Evolutionary conservation across 23 red algal species (phyloP).

Genomic region (Agarophyton chilense): DNA sequence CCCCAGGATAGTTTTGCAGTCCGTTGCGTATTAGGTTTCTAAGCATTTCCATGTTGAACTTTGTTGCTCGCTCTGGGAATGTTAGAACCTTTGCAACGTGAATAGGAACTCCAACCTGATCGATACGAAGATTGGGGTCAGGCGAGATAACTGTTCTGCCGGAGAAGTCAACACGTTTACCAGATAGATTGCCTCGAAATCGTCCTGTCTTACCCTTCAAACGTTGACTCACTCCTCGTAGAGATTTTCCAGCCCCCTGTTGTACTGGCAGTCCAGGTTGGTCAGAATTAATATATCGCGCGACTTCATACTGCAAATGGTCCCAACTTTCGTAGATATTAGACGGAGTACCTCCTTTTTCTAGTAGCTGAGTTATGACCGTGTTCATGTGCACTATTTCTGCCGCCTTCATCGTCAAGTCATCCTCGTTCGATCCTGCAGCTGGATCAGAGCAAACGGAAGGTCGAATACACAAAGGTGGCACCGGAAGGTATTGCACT

Average conservation of each 20-base stretch:
- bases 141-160: conserved; percentile 96
- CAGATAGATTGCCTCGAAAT: conserved; percentile 95
- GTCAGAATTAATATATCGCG: conserved; percentile 89
- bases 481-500: conserved; percentile 85
- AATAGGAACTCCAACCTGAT: conserved; percentile 92
- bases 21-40: conserved; percentile 69
- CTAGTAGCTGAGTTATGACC: conserved; percentile 73
- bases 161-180: conserved; percentile 98
- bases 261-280: conserved; percentile 71
- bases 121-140: conserved; percentile 91
- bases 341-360: conserved; percentile 52
- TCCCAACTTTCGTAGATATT: conserved; percentile 96
- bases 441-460: conserved; percentile 90
- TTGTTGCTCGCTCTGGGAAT: conserved; percentile 91
- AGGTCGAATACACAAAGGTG: conserved; percentile 95
- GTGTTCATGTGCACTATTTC: conserved; percentile 88
- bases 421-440: conserved; percentile 91
- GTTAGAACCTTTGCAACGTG: conserved; percentile 83
- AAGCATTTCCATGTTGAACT: conserved; percentile 77
- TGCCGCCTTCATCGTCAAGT: conserved; percentile 92
- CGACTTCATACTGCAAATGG: conserved; percentile 73
- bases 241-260: conserved; percentile 62
- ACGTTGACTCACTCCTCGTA: conserved; percentile 86
- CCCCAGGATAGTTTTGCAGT: conserved; percentile 88
- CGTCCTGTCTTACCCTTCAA: conserved; percentile 95